Evolutionary conservation across 306 rosid genomes (phyloP).

Genomic region (Gleditsia sinensis): DNA sequence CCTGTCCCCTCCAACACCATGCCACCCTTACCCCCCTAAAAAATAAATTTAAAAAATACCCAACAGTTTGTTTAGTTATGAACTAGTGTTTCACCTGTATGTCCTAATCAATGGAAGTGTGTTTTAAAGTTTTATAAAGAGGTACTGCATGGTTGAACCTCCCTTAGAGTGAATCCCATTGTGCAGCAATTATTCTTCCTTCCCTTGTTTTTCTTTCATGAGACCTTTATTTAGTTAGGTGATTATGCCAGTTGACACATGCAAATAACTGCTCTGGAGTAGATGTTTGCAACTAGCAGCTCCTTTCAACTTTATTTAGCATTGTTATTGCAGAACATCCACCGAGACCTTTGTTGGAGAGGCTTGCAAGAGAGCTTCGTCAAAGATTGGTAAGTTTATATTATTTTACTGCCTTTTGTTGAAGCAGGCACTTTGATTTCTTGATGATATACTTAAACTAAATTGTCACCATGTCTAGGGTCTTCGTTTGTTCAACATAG

Average conservation of each 20-base stretch:
- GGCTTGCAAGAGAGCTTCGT: slow-evolving; percentile 40
- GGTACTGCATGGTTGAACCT: neutral
- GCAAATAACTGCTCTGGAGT: neutral
- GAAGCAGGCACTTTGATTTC: neutral
- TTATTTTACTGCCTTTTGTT: neutral
- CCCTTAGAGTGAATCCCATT: slow-evolving; percentile 1
- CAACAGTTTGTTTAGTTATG: neutral
- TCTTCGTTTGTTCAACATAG: slow-evolving; percentile 40
- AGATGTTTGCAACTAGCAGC: neutral
- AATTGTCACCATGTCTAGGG: slow-evolving; percentile 28
- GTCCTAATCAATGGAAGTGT: neutral
- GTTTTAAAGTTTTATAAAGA: neutral
- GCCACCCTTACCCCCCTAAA: no score
- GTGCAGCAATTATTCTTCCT: neutral
- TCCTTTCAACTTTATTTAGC: neutral
- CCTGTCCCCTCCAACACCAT: neutral
- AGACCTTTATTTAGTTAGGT: neutral
- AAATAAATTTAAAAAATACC: neutral
- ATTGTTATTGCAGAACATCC: slow-evolving; percentile 33
- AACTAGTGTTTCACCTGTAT: neutral
- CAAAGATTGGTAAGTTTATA: slow-evolving; percentile 23
- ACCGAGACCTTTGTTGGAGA: slow-evolving; percentile 37
- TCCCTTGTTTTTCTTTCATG: neutral
- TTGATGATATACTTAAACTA: neutral
- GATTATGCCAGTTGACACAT: neutral